A percentile compares a stretch with the other conserved stretches of the same genome.
Conservation (phyloP, 768 basidiomycete genomes). For the Clitopilus passeckerianus region DNA sequence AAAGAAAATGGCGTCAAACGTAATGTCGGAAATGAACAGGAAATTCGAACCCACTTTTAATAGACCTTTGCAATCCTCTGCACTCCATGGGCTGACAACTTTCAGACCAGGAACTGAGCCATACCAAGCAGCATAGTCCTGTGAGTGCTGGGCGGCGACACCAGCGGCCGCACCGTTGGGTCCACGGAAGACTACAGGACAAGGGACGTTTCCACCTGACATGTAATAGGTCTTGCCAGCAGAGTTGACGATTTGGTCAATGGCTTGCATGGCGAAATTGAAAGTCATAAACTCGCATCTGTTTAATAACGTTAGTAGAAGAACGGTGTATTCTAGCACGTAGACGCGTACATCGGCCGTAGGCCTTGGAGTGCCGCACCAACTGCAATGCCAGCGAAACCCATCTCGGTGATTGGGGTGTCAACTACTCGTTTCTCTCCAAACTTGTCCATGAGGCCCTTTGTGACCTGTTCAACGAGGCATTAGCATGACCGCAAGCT, state of each 20-base stretch:
- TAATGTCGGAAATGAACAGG: neutral
- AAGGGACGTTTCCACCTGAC: constrained; percentile 98
- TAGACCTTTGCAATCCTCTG: constrained; percentile 99
- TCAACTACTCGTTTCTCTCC: constrained; percentile 98
- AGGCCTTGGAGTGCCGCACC: constrained; percentile 94
- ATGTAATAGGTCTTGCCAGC: constrained; percentile 99
- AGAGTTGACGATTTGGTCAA: constrained; percentile 99
- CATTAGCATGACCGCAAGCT: constrained; percentile 2
- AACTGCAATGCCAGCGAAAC: constrained; percentile 94
- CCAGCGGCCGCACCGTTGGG: constrained; percentile 98
- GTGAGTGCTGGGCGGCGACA: constrained; percentile 96
- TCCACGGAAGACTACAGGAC: constrained; percentile 98
- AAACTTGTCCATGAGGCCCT: constrained; percentile 98
- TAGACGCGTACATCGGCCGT: constrained; percentile 75
- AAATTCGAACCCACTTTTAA: constrained; percentile 63
- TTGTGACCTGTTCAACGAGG: constrained; percentile 69
- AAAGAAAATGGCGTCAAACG: neutral
- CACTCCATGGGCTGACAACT: constrained; percentile 95
- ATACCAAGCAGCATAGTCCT: constrained; percentile 97
- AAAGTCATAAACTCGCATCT: constrained; percentile 99
- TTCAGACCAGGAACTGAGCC: constrained; percentile 93
- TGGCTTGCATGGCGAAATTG: constrained; percentile 99
- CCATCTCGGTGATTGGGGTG: constrained; percentile 97
- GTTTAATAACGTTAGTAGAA: neutral
- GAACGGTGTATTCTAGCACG: neutral